phyloP scores from a whole-genome alignment of 345 rosid species.

The Pugionium dolabratum region DNA sequence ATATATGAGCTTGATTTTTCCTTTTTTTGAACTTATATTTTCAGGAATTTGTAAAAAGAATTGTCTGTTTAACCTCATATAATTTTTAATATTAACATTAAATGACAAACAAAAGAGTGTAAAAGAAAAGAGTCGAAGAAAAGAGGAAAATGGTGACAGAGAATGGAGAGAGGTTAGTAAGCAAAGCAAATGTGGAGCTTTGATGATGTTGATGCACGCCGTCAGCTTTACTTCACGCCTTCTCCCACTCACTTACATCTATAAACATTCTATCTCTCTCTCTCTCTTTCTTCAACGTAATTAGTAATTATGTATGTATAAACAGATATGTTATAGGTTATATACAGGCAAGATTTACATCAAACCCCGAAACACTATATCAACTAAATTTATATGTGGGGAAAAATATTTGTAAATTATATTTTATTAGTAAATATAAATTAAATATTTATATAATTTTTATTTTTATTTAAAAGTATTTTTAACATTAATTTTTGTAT shows the following conservation, averaged over 20 bases:
- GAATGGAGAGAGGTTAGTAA: conserved; percentile 69
- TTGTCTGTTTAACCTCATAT: too few relatives aligned
- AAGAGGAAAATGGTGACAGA: conserved; percentile 51
- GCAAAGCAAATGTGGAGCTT: conserved; percentile 67
- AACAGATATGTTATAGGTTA: neutral
- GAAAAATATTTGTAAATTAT: too few relatives aligned
- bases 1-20: conserved; percentile 30
- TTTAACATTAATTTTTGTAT: too few relatives aligned
- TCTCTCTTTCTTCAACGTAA: neutral
- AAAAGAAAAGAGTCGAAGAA: conserved; percentile 26
- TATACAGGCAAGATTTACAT: conserved; percentile 34
- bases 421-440: too few relatives aligned
- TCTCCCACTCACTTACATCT: conserved; percentile 48
- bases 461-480: too few relatives aligned
- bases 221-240: conserved; percentile 75
- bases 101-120: conserved; percentile 18
- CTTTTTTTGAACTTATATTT: too few relatives aligned
- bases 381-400: too few relatives aligned
- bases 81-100: neutral
- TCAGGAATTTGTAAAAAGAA: conserved; percentile 4
- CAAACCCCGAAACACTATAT: neutral
- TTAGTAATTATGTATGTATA: too few relatives aligned
- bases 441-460: too few relatives aligned
- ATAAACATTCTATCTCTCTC: conserved; percentile 39
- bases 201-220: conserved; percentile 92